Base-by-base conservation (phyloP, 768 basidiomycete species). In the Scleroderma bovista region DNA sequence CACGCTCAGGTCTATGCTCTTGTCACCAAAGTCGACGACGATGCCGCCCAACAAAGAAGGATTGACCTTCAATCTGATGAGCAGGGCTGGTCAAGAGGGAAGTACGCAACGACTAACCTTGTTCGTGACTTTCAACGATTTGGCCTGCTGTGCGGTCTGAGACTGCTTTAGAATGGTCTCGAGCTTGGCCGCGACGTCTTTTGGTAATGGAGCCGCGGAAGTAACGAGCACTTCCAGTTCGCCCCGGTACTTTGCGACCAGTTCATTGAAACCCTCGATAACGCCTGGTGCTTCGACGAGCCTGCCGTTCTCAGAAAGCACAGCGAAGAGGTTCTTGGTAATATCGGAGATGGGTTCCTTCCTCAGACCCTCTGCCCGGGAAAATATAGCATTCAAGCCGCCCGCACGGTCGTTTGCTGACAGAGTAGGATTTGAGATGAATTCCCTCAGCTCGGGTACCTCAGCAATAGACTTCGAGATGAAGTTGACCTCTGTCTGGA, bases 11-110 rank as follows among this genome's bases (percentile, higher is more conserved):
- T 99, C 96, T 60, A 99, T 88, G 47, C 92, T 93, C 77, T 95
- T 95, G 76, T 97, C 96, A 55, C 93, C 95, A 64, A 99, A 93
- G 73, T 99, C 96, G 44, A 99, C 86, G 53, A 97, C 78, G 51
- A 98, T 69, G 45, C 96, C 96, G 51, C 95, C 96, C 54, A 98
- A 72, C 50, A 97, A 75, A n/a, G 81, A 73, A 39, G 93, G 84
- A 75, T 97, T 93, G 63, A 97, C 88, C 93, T 95, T 52, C 26
- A 54, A 39, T 47, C 51, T 29, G 46, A 45, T 58, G 47, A 55
- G 37, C 2, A n/a, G 47, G 37, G 31, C 31, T 15, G 38, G 12
- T 16, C 24, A 15, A 44, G 9, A 3, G 17, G 38, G 34, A 24
- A 40, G 37, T 43, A n/a, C 3, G 15, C 26, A 23, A 47, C 29